Base-by-base conservation (phyloP, 495 filamentous ascomycete genomes). In the Daldinia loculata region DNA sequence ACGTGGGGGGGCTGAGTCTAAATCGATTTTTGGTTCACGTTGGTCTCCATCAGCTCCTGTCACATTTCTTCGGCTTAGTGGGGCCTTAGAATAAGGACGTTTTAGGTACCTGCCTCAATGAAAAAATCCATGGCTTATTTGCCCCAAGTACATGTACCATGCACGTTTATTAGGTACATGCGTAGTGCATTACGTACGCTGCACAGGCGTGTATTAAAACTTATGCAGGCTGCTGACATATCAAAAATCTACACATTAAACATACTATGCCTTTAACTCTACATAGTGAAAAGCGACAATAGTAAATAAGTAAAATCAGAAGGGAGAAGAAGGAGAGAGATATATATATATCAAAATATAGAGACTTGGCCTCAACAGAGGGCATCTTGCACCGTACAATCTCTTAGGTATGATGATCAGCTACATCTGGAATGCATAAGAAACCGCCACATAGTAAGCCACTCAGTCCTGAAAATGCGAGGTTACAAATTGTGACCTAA, bases 1-100 rank as follows among this genome's bases (percentile, higher is more conserved):
- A 72, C 50, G 63, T 72, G 63, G 63, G 64, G 69, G 63, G 69
- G 69, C 60, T 67, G 69, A 72, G 64, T 72, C 69, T 68, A 68
- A 72, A 68, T 67, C 63, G 63, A 61, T 57, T 70, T 62, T 71
- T 63, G 58, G 63, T 71, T 66, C 63, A 66, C 19, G 63, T 71
- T 71, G 59, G 58, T 71, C 51, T 32, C 61, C 50, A 65, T 70
- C 58, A 64, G 53, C 45, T 65, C 67, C 61, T 65, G 68, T 70
- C 69, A 71, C 45, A 66, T 66, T 61, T 51, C 57, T 59, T 66
- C 32, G 57, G 32, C 32, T 53, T 30, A 30, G 61, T 45, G 67
- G 53, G 61, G 45, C 58, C 45, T 39, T 62, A 58, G 43, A 32
- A 14, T 39, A 22, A 51, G 43, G 17, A 52, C 11, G 26, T 29